Evolutionary conservation across 768 basidiomycete genomes (phyloP), one percentile per base, ranked within the genome.

Genomic region (Pleurotus tuoliensis): DNA sequence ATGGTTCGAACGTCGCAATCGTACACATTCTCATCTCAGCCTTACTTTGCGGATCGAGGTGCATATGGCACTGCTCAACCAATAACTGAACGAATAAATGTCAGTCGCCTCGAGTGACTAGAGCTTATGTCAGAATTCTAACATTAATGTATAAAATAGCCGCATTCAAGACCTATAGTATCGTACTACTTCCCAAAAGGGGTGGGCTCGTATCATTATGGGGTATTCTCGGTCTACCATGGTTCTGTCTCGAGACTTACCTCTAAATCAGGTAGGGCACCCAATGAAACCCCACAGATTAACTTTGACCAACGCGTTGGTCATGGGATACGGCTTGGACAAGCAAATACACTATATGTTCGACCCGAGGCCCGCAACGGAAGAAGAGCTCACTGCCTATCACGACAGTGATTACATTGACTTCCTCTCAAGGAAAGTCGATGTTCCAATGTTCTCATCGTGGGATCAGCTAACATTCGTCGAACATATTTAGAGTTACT

Each of bases 211-310:
- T 92, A 94, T 69, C 97, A 99, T 69, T 99, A 98, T 75, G 96
- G 96, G 59, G 96, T 96, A 73, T 55, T 84, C 73, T 20, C 5
- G 16, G 50, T 52, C 24, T 27, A 38, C 45, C 43, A 20, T 25
- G 13, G 24, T 12, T 5, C 2, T 11, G 9, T 11, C 30, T 34
- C 30, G 30, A 9, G 22, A 56, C 44, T 43, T 25, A 43, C 41
- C 25, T 40, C 22, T 51, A 44, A 22, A 57, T 43, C 63, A 98
- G 96, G 94, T 97, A 82, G 84, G 89, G 47, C 96, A 99, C 73
- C 96, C 96, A 2, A 99, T 99, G 96, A 97, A 98, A 70, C 96
- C 96, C 3, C 94, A 97, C 64, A 82, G 96, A 22, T 73, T 99
- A n/a, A 94, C 96, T 2, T 71, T 99, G 54, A 98, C 97, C 15